These are phyloP conservation scores for Viola odorata DNA, from an alignment of 345 rosid species.

Conservation along the genomic window DNA sequence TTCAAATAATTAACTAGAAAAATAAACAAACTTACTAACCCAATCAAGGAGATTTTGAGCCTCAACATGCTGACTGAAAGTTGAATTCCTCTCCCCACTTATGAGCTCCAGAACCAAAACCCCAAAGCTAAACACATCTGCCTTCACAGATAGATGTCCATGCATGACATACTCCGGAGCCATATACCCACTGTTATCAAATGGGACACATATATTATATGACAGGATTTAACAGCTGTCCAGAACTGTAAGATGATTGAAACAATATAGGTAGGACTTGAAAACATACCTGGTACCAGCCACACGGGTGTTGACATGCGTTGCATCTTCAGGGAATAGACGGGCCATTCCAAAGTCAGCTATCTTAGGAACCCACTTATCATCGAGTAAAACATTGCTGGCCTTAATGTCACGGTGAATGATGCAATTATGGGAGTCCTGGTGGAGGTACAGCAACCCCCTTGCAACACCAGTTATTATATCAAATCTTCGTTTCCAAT, in stretches of 20 bases:
- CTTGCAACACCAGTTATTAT: constrained; percentile 74
- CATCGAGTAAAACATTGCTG: constrained; percentile 85
- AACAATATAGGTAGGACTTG: neutral
- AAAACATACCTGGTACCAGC: constrained; percentile 89
- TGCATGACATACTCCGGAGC: constrained; percentile 96
- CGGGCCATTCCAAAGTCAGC: constrained; percentile 99
- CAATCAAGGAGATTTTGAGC: constrained; percentile 78
- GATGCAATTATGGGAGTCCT: constrained; percentile 72
- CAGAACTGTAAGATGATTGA: no score
- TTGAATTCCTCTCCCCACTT: constrained; percentile 72
- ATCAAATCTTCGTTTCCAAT: constrained; percentile 79
- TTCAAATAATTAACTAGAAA: no score
- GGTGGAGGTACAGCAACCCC: constrained; percentile 90
- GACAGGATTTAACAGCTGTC: no score
- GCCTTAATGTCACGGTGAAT: constrained; percentile 97
- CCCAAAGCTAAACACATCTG: constrained; percentile 95
- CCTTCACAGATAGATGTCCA: constrained; percentile 70
- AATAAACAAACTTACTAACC: constrained; percentile 37
- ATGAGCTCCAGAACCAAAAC: constrained; percentile 84
- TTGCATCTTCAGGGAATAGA: constrained; percentile 85
- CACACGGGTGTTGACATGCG: constrained; percentile 85
- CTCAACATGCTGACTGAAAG: constrained; percentile 39
- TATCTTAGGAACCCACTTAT: constrained; percentile 93
- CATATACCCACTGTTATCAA: constrained; percentile 80
- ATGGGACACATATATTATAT: constrained; percentile 4